phyloP scores from a whole-genome alignment of 345 rosid species.

The Gossypium australe region DNA sequence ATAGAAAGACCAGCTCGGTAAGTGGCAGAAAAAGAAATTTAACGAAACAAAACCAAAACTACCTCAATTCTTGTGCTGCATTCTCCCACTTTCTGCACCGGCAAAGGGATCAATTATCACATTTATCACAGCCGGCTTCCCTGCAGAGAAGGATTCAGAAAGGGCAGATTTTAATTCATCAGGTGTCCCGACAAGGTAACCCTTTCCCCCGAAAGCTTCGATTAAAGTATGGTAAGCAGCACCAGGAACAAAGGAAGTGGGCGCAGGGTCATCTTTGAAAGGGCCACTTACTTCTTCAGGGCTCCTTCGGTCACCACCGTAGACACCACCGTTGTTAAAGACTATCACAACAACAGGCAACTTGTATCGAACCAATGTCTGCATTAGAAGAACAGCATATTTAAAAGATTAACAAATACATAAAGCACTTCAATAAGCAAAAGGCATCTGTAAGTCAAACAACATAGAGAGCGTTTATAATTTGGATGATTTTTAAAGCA shows the following conservation, averaged over 20 bases:
- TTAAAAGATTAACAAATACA: not conserved
- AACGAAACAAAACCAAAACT: not conserved
- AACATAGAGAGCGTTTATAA: not conserved
- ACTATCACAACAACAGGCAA: constrained; percentile 89
- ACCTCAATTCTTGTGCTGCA: constrained; percentile 89
- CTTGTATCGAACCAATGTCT: constrained; percentile 92
- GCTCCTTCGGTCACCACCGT: constrained; percentile 90
- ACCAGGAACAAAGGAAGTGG: constrained; percentile 87
- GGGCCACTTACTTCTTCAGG: constrained; percentile 83
- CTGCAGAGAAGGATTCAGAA: constrained; percentile 60
- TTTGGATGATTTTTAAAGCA: not conserved
- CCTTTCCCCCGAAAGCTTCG: constrained; percentile 92
- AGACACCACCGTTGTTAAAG: constrained; percentile 96
- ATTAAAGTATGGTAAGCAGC: constrained; percentile 80
- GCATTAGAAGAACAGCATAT: constrained; percentile 23
- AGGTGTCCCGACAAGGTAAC: constrained; percentile 81
- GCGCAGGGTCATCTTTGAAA: constrained; percentile 86
- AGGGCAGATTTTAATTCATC: constrained; percentile 76
- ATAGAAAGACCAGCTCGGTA: not conserved
- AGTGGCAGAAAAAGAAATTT: not conserved
- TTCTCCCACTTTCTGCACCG: constrained; percentile 92
- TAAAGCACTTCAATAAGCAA: not conserved
- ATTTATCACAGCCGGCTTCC: constrained; percentile 79
- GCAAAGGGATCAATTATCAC: constrained; percentile 83
- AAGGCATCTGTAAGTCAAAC: not conserved